These are phyloP conservation scores for Neofusicoccum kwambonambiense DNA, from an alignment of 2,329 filamentous ascomycete genomes.

Conservation along the genomic window DNA sequence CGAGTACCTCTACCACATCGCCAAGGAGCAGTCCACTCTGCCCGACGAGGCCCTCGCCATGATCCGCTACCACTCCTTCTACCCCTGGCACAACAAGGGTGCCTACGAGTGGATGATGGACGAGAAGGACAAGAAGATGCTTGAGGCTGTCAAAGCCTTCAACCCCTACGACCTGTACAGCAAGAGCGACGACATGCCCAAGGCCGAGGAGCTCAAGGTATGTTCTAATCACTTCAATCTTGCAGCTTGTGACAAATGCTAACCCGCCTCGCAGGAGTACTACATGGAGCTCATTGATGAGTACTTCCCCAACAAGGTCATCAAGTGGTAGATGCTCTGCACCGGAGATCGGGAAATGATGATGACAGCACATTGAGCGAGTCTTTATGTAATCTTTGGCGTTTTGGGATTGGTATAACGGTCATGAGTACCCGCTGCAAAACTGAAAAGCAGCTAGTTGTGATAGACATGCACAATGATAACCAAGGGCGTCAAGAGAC, in stretches of 20 bases:
- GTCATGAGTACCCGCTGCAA: constrained; percentile 8
- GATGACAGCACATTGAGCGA: constrained; percentile 1
- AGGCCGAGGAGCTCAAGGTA: constrained; percentile 72
- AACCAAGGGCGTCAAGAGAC: neutral
- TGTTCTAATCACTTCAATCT: constrained; percentile 21
- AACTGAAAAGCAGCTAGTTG: constrained; percentile 4
- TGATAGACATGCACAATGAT: constrained; percentile 10
- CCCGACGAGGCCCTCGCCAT: constrained; percentile 83
- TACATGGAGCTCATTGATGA: constrained; percentile 74
- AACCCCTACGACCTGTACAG: constrained; percentile 92
- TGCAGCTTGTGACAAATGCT: constrained; percentile 9
- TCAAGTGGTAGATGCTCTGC: constrained; percentile 59
- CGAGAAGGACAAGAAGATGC: constrained; percentile 75
- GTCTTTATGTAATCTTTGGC: neutral
- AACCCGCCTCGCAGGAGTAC: constrained; percentile 55
- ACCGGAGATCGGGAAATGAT: neutral
- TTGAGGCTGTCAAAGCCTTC: constrained; percentile 79
- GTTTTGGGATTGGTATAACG: neutral
- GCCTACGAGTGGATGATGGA: constrained; percentile 83
- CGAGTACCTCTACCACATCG: constrained; percentile 83
- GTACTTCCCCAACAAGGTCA: constrained; percentile 66
- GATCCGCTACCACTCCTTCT: constrained; percentile 92
- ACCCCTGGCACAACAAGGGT: constrained; percentile 82
- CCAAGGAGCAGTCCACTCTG: constrained; percentile 76
- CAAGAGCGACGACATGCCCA: constrained; percentile 81